Conservation (phyloP, 495 filamentous ascomycete genomes). For the Xylaria palmicola region DNA sequence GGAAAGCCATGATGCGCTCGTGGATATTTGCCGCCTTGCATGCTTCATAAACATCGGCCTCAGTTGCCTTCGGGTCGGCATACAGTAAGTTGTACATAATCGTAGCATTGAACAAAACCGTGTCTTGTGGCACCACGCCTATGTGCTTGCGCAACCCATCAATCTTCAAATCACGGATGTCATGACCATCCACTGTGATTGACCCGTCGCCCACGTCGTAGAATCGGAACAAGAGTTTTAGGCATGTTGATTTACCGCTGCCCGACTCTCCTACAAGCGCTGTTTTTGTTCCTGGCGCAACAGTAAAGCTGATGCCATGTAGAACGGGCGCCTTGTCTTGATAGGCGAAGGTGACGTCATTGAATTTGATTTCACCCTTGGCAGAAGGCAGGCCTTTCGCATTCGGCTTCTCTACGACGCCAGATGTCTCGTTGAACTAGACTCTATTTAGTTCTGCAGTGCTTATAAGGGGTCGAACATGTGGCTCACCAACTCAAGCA, state of each 20-base stretch:
- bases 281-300: slow-evolving; percentile 74
- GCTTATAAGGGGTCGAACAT: neutral
- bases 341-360: slow-evolving; percentile 75
- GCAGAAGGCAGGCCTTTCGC: slow-evolving; percentile 52
- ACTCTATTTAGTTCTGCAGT: neutral
- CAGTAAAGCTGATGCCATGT: slow-evolving; percentile 68
- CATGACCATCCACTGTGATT: slow-evolving; percentile 70
- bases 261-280: slow-evolving; percentile 83
- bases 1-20: slow-evolving; percentile 79
- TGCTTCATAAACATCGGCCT: slow-evolving; percentile 73
- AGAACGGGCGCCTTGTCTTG: slow-evolving; percentile 75
- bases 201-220: slow-evolving; percentile 67
- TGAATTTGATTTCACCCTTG: slow-evolving; percentile 69
- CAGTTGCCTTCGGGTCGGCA: slow-evolving; percentile 68
- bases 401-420: slow-evolving; percentile 62
- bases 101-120: slow-evolving; percentile 82
- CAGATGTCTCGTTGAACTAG: slow-evolving; percentile 59
- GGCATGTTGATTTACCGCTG: slow-evolving; percentile 82
- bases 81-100: slow-evolving; percentile 86
- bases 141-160: slow-evolving; percentile 73
- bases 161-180: slow-evolving; percentile 76
- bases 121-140: slow-evolving; percentile 84
- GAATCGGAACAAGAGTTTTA: slow-evolving; percentile 78
- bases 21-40: slow-evolving; percentile 81
- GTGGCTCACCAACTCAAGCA: slow-evolving; percentile 64